Base-by-base conservation (phyloP, 2,329 filamentous ascomycete genomes). In the Byssochlamys sp. region DNA sequence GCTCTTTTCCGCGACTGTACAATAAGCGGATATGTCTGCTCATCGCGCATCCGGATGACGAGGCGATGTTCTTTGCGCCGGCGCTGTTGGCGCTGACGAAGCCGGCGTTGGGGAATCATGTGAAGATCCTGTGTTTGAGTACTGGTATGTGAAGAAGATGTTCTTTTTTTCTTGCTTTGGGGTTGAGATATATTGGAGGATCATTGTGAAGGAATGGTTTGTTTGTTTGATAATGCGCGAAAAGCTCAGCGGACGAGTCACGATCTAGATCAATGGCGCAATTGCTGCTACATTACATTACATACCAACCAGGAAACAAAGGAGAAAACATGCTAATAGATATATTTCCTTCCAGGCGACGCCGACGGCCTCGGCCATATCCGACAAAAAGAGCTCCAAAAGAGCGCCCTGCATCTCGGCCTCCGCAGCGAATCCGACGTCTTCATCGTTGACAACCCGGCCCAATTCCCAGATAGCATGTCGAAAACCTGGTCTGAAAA, bases 41-140 rank as follows among this genome's bases (percentile, higher is more conserved):
- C 57, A 97, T 99, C 68, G 94, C 94, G 25, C 94, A 99, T 76
- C 94, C 94, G 0, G 94, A 99, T 75, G 94, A 99, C 69, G 94
- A 99, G 78, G 94, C 92, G 73, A 99, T 99, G 94, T 99, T 99
- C 80, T 99, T 99, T 75, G 85, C 91, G 61, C 94, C 94, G 0
- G 89, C 90, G 0, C 80, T 97, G 12, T 81, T 95, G 65, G 85
- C 89, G n/a, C 82, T 99, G 58, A 92, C 91, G 19, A 80, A 83
- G 12, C 90, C 90, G 3, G 84, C 86, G 59, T 80, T 87, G 24
- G 88, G 89, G 3, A 97, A 99, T 75, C 90, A 95, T 70, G 82
- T 99, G 69, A 94, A 95, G 76, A 95, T 99, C 61, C 77, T 97
- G 57, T 99, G 94, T 75, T 77, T 99, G 62, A 95, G 89, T 74